Percentiles rank a stretch among this genome's conserved stretches.
These are phyloP conservation scores for Vigna unguiculata DNA, from an alignment of 306 rosid species.

Conservation along the genomic window DNA sequence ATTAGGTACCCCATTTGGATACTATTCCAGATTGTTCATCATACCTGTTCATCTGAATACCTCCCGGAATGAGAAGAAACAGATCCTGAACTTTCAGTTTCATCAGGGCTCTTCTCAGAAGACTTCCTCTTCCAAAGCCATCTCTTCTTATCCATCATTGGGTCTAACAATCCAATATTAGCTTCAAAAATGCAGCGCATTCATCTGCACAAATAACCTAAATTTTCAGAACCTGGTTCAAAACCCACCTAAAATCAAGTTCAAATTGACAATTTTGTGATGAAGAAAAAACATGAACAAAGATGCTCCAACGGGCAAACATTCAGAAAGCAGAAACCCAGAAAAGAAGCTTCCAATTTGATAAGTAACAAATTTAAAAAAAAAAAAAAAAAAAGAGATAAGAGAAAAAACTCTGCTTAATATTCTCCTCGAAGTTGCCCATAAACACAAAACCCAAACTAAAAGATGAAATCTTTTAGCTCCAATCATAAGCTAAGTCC, in stretches of 20 bases:
- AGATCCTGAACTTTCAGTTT: constrained; percentile 87
- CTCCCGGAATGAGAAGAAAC: constrained; percentile 81
- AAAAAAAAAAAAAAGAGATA: too few species aligned
- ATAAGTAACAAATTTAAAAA: background rate
- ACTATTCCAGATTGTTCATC: constrained; percentile 21
- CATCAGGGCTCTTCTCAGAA: constrained; percentile 78
- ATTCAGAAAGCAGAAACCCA: constrained; percentile 40
- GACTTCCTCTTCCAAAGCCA: constrained; percentile 89
- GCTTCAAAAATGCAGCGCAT: constrained; percentile 42
- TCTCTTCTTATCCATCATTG: constrained; percentile 74
- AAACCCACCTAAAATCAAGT: constrained; percentile 31
- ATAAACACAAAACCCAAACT: constrained; percentile 36
- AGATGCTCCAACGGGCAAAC: constrained; percentile 33
- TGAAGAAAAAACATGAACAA: constrained; percentile 42
- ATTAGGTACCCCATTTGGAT: constrained; percentile 1
- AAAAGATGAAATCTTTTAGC: constrained; percentile 35
- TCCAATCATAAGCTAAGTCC: constrained; percentile 13
- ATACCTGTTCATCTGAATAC: constrained; percentile 82
- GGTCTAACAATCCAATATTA: constrained; percentile 47
- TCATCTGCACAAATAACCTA: constrained; percentile 48
- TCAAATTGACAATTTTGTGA: constrained; percentile 13
- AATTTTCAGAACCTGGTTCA: constrained; percentile 38
- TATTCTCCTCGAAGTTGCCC: constrained; percentile 53
- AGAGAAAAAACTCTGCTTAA: constrained; percentile 40
- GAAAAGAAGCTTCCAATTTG: constrained; percentile 39